phyloP scores from a whole-genome alignment of 768 basidiomycete genomes.

The Xerocomus brunneocitrinus region DNA sequence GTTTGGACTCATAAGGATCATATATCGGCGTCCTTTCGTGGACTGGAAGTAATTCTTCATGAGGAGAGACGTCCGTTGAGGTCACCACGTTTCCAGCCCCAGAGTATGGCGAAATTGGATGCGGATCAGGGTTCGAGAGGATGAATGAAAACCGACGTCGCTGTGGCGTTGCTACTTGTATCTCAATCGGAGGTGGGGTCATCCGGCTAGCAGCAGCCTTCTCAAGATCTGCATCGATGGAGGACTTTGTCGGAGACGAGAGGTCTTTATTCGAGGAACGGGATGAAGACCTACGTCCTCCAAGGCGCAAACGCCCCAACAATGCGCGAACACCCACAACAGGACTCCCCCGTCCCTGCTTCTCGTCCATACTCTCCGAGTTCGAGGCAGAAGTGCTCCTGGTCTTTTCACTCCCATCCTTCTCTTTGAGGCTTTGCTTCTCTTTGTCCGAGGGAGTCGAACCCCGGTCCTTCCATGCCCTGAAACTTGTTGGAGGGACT shows the following conservation, averaged over 20 bases:
- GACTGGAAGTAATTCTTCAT: not conserved
- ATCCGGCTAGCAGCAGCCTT: constrained; percentile 2
- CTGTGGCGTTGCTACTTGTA: constrained; percentile 11
- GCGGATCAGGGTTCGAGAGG: constrained; percentile 31
- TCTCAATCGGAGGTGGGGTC: constrained; percentile 16
- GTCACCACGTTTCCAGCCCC: not conserved
- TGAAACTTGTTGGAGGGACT: constrained; percentile 28
- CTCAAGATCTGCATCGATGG: constrained; percentile 15
- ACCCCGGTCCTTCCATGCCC: constrained; percentile 21
- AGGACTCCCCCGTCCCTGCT: constrained; percentile 21
- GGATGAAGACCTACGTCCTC: constrained; percentile 27
- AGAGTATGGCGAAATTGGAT: constrained; percentile 17
- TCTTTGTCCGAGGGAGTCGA: constrained; percentile 16
- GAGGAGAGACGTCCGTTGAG: not conserved
- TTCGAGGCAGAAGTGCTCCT: constrained; percentile 16
- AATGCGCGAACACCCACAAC: constrained; percentile 23
- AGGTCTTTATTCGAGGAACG: constrained; percentile 22
- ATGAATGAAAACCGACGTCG: constrained; percentile 27
- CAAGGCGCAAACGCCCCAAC: constrained; percentile 24
- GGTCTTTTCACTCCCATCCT: constrained; percentile 7
- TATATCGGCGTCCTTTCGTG: not conserved
- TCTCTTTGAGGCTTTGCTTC: constrained; percentile 12
- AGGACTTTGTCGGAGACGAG: constrained; percentile 8
- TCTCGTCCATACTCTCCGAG: constrained; percentile 22
- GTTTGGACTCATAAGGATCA: not conserved